phyloP scores from a whole-genome alignment of 768 basidiomycete species.

The Suillus lakei region DNA sequence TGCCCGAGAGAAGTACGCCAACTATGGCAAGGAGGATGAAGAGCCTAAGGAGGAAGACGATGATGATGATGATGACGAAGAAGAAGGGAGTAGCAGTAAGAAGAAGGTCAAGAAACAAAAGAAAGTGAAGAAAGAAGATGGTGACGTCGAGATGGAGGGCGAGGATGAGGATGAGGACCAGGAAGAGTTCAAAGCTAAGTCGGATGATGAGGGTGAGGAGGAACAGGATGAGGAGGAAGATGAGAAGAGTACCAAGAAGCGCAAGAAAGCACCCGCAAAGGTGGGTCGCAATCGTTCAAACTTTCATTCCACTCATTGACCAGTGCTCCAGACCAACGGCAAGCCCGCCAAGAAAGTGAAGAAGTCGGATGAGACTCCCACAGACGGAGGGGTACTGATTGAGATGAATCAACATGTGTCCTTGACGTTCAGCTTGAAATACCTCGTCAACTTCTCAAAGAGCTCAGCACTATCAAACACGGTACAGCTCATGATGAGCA shows the following conservation, averaged over 20 bases:
- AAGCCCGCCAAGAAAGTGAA: conserved; percentile 64
- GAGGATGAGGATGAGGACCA: conserved; percentile 48
- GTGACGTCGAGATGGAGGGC: conserved; percentile 52
- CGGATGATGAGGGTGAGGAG: conserved; percentile 53
- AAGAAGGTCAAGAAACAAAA: conserved; percentile 41
- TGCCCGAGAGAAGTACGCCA: conserved; percentile 43
- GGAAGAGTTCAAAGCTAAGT: conserved; percentile 46
- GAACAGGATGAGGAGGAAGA: conserved; percentile 55
- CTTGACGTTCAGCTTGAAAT: conserved; percentile 95
- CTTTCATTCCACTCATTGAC: conserved; percentile 22
- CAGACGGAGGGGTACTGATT: conserved; percentile 67
- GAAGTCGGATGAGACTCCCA: conserved; percentile 58
- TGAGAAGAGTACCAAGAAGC: conserved; percentile 63
- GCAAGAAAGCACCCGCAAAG: conserved; percentile 64
- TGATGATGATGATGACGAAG: conserved; percentile 50
- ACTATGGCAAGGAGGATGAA: conserved; percentile 49
- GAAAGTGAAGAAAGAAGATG: conserved; percentile 48
- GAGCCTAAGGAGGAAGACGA: conserved; percentile 44
- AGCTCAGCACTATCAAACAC: conserved; percentile 71
- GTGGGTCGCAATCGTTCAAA: conserved; percentile 29
- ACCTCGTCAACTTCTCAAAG: conserved; percentile 96
- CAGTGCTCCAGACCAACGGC: conserved; percentile 27
- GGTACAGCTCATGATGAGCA: conserved; percentile 88
- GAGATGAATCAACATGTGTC: conserved; percentile 91
- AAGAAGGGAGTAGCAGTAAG: conserved; percentile 38